Conservation (phyloP, 148 eudicot genomes). For the Fagopyrum tataricum region DNA sequence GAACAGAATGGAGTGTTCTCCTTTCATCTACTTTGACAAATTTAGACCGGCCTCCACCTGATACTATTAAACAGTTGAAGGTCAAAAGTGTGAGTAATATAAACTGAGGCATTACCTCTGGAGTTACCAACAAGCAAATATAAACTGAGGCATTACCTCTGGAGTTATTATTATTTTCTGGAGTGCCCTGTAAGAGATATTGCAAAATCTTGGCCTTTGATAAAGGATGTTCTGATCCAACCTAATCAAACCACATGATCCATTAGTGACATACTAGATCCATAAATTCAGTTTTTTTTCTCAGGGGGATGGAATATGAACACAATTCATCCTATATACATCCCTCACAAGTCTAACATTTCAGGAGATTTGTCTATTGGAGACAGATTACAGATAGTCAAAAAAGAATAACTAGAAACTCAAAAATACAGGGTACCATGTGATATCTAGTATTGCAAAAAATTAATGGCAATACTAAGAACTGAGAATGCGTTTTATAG, state of each 20-base stretch:
- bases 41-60: conserved; percentile 46
- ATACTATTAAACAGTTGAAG: conserved; percentile 12
- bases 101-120: too few species aligned
- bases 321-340: neutral
- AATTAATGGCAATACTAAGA: neutral
- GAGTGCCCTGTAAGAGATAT: conserved; percentile 64
- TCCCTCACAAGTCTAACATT: neutral
- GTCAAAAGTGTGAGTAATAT: conserved; percentile 6
- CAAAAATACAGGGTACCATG: neutral
- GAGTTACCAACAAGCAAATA: too few species aligned
- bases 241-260: conserved; percentile 28
- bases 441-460: neutral
- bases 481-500: too few species aligned
- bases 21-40: conserved; percentile 73
- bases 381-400: neutral
- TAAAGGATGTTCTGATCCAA: conserved; percentile 46
- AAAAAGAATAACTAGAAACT: neutral
- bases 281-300: neutral
- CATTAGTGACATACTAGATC: neutral
- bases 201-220: conserved; percentile 52
- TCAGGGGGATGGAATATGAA: neutral
- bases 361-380: neutral
- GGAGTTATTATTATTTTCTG: conserved; percentile 30
- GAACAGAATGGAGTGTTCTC: conserved; percentile 60
- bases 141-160: too few species aligned